Evolutionary conservation across 352 stramenopile genomes (phyloP).

Genomic region (Phytophthora pini): DNA sequence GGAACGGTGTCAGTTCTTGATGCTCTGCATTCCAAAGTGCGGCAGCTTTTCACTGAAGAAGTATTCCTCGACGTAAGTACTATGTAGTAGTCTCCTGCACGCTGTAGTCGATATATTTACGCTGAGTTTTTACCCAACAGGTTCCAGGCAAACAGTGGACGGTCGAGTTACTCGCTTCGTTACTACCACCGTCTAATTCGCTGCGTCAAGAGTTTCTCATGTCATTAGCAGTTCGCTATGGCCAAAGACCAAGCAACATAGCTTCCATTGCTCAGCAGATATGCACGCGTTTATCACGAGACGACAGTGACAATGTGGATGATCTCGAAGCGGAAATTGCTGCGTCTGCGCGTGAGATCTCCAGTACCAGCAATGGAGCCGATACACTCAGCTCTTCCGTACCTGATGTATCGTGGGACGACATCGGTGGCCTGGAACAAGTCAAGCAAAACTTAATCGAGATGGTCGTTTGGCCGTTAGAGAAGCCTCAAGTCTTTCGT

Average conservation of each 20-base stretch:
- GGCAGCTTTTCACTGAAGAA: slow-evolving; percentile 83
- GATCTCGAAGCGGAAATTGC: slow-evolving; percentile 54
- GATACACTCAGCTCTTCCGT: slow-evolving; percentile 54
- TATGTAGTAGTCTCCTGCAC: background rate
- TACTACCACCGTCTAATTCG: slow-evolving; percentile 41
- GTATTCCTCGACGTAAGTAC: slow-evolving; percentile 64
- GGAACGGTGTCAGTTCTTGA: slow-evolving; percentile 63
- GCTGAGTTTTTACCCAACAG: slow-evolving; percentile 28
- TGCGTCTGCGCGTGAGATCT: slow-evolving; percentile 51
- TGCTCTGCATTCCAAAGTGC: slow-evolving; percentile 66
- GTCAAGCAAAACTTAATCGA: slow-evolving; percentile 84
- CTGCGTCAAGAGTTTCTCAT: slow-evolving; percentile 58
- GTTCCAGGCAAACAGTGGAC: slow-evolving; percentile 70
- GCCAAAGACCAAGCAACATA: slow-evolving; percentile 82
- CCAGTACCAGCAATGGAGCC: slow-evolving; percentile 39
- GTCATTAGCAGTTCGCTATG: slow-evolving; percentile 73
- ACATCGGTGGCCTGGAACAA: slow-evolving; percentile 73
- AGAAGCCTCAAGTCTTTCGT: slow-evolving; percentile 80
- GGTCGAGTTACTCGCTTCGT: slow-evolving; percentile 46
- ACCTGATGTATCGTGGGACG: slow-evolving; percentile 69
- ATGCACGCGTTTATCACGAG: slow-evolving; percentile 14
- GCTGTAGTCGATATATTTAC: background rate
- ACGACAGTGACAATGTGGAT: slow-evolving; percentile 11
- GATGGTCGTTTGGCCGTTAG: slow-evolving; percentile 88
- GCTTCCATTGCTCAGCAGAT: slow-evolving; percentile 61